Evolutionary conservation across 306 rosid species (phyloP).

Genomic region (Senna siamea): DNA sequence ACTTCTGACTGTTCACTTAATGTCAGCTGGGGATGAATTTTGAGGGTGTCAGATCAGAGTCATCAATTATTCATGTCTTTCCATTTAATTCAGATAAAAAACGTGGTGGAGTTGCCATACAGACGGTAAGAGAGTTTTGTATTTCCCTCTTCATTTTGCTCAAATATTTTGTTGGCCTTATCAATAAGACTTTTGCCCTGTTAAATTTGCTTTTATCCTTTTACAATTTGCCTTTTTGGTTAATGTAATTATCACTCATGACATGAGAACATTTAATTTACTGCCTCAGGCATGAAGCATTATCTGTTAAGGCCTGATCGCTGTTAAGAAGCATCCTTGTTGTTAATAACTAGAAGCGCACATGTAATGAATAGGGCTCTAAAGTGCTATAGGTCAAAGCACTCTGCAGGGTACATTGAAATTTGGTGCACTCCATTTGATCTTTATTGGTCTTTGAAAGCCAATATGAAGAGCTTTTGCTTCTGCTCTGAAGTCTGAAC

Average conservation of each 20-base stretch:
- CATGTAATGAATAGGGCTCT: not conserved
- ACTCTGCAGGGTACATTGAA: not conserved
- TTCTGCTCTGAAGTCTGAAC: slow-evolving; percentile 10
- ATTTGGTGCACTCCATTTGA: not conserved
- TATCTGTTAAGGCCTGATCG: not conserved
- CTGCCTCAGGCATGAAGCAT: not conserved
- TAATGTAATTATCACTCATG: not conserved
- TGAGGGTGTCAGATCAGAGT: slow-evolving; percentile 62
- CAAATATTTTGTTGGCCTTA: not conserved
- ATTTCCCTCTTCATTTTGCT: not conserved
- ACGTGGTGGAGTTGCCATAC: slow-evolving; percentile 83
- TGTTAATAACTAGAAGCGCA: too few species aligned
- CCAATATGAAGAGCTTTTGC: slow-evolving; percentile 10
- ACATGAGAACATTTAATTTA: not conserved
- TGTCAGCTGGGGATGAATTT: slow-evolving; percentile 92
- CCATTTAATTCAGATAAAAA: slow-evolving; percentile 96
- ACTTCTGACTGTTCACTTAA: slow-evolving; percentile 27
- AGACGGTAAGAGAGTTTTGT: slow-evolving; percentile 58
- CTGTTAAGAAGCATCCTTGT: too few species aligned
- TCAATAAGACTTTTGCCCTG: not conserved
- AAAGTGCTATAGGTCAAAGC: not conserved
- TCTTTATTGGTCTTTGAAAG: slow-evolving; percentile 18
- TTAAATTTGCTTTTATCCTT: not conserved
- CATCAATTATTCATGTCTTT: slow-evolving; percentile 74
- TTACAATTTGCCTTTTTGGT: not conserved